phyloP scores from a whole-genome alignment of 345 rosid genomes.

The Populus pruinosa region DNA sequence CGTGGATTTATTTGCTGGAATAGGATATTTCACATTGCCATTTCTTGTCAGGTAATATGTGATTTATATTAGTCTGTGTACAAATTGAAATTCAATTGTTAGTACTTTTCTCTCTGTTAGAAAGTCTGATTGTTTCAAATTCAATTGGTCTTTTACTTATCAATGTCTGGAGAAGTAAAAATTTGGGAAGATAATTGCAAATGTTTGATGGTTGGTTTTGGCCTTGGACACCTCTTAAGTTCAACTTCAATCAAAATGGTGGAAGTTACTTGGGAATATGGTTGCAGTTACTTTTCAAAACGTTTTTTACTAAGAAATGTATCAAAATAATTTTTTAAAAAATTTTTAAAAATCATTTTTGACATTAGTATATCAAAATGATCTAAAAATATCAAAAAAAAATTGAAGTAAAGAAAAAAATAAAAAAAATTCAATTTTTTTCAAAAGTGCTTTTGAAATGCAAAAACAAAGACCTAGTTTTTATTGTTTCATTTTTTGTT shows the following conservation, averaged over 20 bases:
- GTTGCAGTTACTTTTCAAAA: no score
- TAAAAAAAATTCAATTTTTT: no score
- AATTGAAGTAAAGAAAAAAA: no score
- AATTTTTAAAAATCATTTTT: no score
- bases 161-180: not conserved
- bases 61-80: not conserved
- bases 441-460: no score
- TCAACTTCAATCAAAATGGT: not conserved
- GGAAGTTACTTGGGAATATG: not conserved
- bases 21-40: conserved; percentile 83
- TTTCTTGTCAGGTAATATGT: conserved; percentile 75
- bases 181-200: not conserved
- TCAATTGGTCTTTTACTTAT: not conserved
- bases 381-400: no score
- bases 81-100: no score
- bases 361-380: no score
- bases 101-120: not conserved
- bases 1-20: conserved; percentile 90
- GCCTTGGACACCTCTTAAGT: not conserved
- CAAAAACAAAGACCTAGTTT: no score
- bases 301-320: no score
- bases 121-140: not conserved
- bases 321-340: no score
- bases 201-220: not conserved
- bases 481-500: not conserved